Conservation (phyloP, 2,329 filamentous ascomycete species). For the Corinectria fuckeliana region DNA sequence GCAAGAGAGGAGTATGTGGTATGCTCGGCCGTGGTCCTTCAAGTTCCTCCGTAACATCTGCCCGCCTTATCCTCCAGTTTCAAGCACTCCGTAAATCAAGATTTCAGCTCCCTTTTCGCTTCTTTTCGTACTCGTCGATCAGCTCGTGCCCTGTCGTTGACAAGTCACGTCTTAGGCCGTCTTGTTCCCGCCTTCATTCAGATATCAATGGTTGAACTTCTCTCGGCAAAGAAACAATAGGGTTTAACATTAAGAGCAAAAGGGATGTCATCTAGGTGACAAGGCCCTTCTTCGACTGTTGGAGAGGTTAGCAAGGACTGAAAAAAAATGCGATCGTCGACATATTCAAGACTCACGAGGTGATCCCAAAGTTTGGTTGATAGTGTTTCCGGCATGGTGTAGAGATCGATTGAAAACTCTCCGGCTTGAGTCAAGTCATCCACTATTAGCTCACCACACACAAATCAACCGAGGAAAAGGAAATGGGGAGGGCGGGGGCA, state of each 20-base stretch:
- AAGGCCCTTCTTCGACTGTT: constrained; percentile 51
- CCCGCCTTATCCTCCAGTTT: not conserved
- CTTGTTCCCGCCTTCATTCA: constrained; percentile 28
- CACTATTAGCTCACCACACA: constrained; percentile 44
- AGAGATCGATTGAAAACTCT: constrained; percentile 97
- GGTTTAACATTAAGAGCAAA: constrained; percentile 26
- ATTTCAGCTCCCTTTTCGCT: not conserved
- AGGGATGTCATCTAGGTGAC: constrained; percentile 39
- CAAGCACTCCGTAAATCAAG: constrained; percentile 5
- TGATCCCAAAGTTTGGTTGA: constrained; percentile 98
- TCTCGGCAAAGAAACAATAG: constrained; percentile 26
- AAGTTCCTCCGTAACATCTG: not conserved
- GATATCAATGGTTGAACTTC: constrained; percentile 29
- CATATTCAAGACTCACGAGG: constrained; percentile 51
- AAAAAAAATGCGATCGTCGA: not conserved
- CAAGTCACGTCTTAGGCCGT: constrained; percentile 32
- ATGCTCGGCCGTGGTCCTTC: not conserved
- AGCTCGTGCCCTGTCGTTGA: constrained; percentile 26
- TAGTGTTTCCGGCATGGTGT: constrained; percentile 89
- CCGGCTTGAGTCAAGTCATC: constrained; percentile 66
- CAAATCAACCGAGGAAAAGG: constrained; percentile 40
- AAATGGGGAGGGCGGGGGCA: constrained; percentile 1
- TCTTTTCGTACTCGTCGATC: constrained; percentile 3
- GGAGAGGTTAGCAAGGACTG: constrained; percentile 10
- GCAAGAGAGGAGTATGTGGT: constrained; percentile 3